Evolutionary conservation across 306 rosid genomes (phyloP), one percentile per base, ranked within the genome.

Genomic region (Cicer chorassanicum): DNA sequence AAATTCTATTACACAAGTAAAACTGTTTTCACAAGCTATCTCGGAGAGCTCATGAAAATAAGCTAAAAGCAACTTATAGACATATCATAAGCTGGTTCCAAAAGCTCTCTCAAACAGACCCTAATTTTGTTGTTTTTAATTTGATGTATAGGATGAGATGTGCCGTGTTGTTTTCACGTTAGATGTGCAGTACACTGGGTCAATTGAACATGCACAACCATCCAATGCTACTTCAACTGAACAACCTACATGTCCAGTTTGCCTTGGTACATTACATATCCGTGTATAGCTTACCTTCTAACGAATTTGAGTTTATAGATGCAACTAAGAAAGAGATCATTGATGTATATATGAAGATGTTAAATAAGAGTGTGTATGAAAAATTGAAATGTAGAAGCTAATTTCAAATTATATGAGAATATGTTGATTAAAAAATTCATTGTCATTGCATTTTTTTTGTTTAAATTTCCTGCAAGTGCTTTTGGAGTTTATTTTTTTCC

Each of bases 181-280:
- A 4, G 97, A 94, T 86, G 94, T 94, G 66, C 96, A 89, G 61
- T 94, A 89, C 83, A 91, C 96, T 34, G 97, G 95, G 56, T 90
- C 90, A 44, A 87, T 91, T 65, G 98, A 87, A 77, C 97, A 85
- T 65, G 91, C 90, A 34, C 98, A 91, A 34, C 84, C 94, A 80
- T 87, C 94, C 38, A 82, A 83, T 13, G 84, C 84, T 56, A 81
- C 76, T 83, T 91, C 95, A 57, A 92, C 91, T 7, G 97, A 94
- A 54, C 98, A 88, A 80, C 93, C 98, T 38, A 21, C 94, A 7
- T 94, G 97, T 82, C 97, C 98, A 0, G 98, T 94, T 24, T 94
- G 98, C 82, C 92, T 94, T 48, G 97, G 98, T 90, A 82, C 57
- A 48, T 73, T 10, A 41, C 65, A 41, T 18, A 11, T 43, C 65